Evolutionary conservation across 306 rosid genomes (phyloP).

Genomic region (Fragaria nilgerrensis): DNA sequence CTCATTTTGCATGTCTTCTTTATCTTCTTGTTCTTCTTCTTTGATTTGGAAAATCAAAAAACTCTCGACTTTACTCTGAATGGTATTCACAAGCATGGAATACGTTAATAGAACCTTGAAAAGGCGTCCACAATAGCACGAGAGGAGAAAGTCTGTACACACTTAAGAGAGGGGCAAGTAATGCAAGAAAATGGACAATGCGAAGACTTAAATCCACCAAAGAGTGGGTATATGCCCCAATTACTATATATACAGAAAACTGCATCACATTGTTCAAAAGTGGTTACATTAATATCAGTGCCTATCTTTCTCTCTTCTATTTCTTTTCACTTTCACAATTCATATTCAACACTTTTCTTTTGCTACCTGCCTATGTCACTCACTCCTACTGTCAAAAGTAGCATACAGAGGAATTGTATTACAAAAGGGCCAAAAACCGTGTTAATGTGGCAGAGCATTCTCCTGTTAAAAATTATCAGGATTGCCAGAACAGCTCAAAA

Average conservation of each 20-base stretch:
- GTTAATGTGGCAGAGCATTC: conserved; percentile 46
- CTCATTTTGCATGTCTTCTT: not conserved
- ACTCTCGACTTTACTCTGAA: not conserved
- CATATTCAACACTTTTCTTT: conserved; percentile 32
- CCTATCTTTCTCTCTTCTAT: conserved; percentile 30
- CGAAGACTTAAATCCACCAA: not conserved
- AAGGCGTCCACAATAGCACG: not conserved
- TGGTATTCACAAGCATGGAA: not conserved
- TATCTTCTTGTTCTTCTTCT: not conserved
- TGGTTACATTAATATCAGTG: conserved; percentile 48
- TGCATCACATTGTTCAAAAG: conserved; percentile 36
- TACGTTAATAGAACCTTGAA: not conserved
- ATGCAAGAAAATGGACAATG: not conserved
- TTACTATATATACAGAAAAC: conserved; percentile 49
- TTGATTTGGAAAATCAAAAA: not conserved
- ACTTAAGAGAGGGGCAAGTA: not conserved
- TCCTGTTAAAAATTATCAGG: conserved; percentile 43
- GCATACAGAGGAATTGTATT: conserved; percentile 23
- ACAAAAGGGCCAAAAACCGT: conserved; percentile 9
- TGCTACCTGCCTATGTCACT: conserved; percentile 59
- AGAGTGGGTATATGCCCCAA: conserved; percentile 11
- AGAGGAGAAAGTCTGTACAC: not conserved
- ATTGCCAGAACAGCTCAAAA: conserved; percentile 97
- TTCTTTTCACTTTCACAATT: conserved; percentile 32
- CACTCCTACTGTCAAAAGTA: conserved; percentile 47